Percentiles rank a stretch among this genome's conserved stretches.
Evolutionary conservation across 495 filamentous ascomycete species (phyloP).

Genomic region (Podospora comata): DNA sequence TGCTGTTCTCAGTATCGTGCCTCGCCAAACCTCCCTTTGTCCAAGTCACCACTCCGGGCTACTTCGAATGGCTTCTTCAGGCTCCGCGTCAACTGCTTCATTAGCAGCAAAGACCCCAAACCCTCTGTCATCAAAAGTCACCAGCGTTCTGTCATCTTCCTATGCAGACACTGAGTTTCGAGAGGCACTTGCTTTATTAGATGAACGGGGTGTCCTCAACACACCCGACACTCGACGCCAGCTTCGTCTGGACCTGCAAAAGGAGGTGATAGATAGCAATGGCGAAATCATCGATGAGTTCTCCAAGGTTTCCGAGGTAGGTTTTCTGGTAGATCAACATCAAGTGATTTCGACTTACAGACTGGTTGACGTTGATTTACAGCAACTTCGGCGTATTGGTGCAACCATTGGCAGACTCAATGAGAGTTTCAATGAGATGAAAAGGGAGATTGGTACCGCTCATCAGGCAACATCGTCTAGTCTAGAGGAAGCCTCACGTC

Average conservation of each 20-base stretch:
- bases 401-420: conserved; percentile 74
- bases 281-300: conserved; percentile 88
- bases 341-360: background rate
- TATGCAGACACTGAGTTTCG: conserved; percentile 92
- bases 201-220: conserved; percentile 68
- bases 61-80: background rate
- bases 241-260: conserved; percentile 80
- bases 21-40: background rate
- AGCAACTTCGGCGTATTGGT: conserved; percentile 85
- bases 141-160: conserved; percentile 81
- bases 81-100: conserved; percentile 11
- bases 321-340: background rate
- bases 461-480: conserved; percentile 71
- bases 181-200: conserved; percentile 75
- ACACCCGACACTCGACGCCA: conserved; percentile 75
- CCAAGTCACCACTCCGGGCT: background rate
- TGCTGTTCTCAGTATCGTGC: background rate
- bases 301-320: conserved; percentile 83
- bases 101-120: conserved; percentile 20
- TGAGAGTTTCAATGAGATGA: conserved; percentile 77
- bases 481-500: conserved; percentile 70
- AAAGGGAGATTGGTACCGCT: conserved; percentile 67
- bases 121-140: conserved; percentile 57
- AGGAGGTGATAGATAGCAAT: conserved; percentile 91
- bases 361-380: background rate